Base-by-base conservation (phyloP, 441 rosid species). In the Gossypium trilobum region DNA sequence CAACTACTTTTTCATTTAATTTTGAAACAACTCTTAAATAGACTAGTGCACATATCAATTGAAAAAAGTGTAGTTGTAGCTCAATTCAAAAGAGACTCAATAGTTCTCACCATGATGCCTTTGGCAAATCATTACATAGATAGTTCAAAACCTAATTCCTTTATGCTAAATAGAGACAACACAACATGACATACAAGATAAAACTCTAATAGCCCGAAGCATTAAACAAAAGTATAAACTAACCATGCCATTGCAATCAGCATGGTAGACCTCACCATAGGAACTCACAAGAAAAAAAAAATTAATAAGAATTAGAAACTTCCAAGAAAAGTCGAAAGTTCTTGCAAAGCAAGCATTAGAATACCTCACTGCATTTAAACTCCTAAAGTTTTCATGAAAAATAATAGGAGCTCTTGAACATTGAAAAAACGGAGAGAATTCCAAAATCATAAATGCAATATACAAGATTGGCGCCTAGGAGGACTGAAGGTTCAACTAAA, bases 171-270 rank as follows among this genome's bases (percentile, higher is more conserved):
- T 20, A 69, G 58, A 39, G 52, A 69, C 57, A 36, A 16, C 23
- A 20, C 7, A 52, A 10, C 20, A 13, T 6, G 25, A 51, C 27
- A 19, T 57, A 31, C 62, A 75, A 25, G 70, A 5, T 68, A 57
- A 33, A 65, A 62, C 59, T 23, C 55, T 27, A 19, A 71, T n/a
- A 52, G 67, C 19, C 25, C 39, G 19, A 68, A 54, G 60, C 46
- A 27, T 25, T 39, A 72, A 29, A 66, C 20, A 66, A 66, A 39
- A 2, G 60, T 9, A 51, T 51, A 74, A 81, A 83, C 96, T 85
- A 80, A 95, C 99, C 85, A 90, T 93, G 89, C 93, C 96, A 82
- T 91, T 87, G 96, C 96, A 88, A 75, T 93, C 99, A 77, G 99
- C 99, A 78, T 81, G 86, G 81, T 93, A 95, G 77, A 95, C 99